These are phyloP conservation scores for Letharia columbiana DNA, from an alignment of 495 filamentous ascomycete genomes.

Conservation along the genomic window DNA sequence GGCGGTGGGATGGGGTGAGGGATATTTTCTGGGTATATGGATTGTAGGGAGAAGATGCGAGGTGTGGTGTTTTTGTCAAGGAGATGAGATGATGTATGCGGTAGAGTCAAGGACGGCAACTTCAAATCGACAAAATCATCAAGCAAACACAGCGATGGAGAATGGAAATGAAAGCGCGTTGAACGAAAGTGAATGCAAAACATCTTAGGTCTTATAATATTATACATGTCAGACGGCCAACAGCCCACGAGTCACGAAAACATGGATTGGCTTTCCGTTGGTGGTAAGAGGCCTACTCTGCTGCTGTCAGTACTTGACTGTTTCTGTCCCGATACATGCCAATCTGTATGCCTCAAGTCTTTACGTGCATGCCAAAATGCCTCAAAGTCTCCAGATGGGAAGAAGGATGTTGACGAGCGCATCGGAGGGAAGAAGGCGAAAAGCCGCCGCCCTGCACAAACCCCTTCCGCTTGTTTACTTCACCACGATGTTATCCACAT, in stretches of 20 bases:
- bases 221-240: background rate
- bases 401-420: slow-evolving; percentile 22
- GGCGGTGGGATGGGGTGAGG: background rate
- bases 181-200: too few species aligned
- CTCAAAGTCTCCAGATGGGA: slow-evolving; percentile 43
- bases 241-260: background rate
- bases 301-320: background rate
- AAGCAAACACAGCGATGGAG: too few species aligned
- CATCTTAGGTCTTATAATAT: too few species aligned
- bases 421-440: too few species aligned
- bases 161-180: too few species aligned
- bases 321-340: background rate
- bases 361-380: background rate
- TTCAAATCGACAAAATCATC: too few species aligned
- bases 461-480: too few species aligned
- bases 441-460: too few species aligned
- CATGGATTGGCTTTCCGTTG: background rate
- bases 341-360: background rate
- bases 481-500: too few species aligned
- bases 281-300: background rate
- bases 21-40: background rate
- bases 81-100: background rate
- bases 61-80: background rate
- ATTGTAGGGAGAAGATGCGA: background rate
- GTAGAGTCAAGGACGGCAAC: too few species aligned